Base-by-base conservation (phyloP, 2,329 filamentous ascomycete genomes). In the Cephalotrichum gorgonifer region DNA sequence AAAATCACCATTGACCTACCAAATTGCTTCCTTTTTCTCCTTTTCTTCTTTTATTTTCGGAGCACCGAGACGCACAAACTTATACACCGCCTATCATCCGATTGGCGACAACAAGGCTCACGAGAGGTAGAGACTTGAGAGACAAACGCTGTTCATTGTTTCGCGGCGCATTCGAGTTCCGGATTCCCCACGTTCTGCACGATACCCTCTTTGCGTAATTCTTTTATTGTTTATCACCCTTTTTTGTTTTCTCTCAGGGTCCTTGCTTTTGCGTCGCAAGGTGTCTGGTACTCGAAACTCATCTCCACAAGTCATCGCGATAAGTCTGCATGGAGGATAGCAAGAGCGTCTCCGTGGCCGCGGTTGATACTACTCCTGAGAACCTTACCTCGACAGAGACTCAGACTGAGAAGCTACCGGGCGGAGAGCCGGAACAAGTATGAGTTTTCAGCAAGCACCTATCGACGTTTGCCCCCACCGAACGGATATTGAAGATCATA, bases 391-490 rank as follows among this genome's bases (percentile, higher is more conserved):
- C 39, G 23, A 41, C 31, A 33, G 43, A 44, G 43, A 15, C 30
- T 31, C 43, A 28, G 33, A 15, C 45, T 15, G 39, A 39, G 33
- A 11, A 26, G 27, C 25, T 22, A 26, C n/a, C n/a, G n/a, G n/a
- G n/a, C n/a, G 33, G 25, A 25, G 31, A 38, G 28, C 17, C 35
- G 46, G 31, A 41, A 43, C 22, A 43, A 48, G 38, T 25, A 48
- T 48, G 46, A 31, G 26, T 42, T 35, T n/a, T 11, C 35, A 39
- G 6, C 7, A 42, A 38, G 31, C 45, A 26, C 45, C 45, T 27
- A n/a, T 48, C 20, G 46, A 48, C 14, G 11, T 48, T 31, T 48
- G 46, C 22, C 46, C 46, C 27, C 38, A 48, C 20, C 39, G 46
- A 38, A 38, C 46, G 22, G 26, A 42, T 43, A 26, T 48, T 41